Evolutionary conservation across 768 basidiomycete species (phyloP), one percentile per base, ranked within the genome.

Genomic region (Lentinus tigrinus): DNA sequence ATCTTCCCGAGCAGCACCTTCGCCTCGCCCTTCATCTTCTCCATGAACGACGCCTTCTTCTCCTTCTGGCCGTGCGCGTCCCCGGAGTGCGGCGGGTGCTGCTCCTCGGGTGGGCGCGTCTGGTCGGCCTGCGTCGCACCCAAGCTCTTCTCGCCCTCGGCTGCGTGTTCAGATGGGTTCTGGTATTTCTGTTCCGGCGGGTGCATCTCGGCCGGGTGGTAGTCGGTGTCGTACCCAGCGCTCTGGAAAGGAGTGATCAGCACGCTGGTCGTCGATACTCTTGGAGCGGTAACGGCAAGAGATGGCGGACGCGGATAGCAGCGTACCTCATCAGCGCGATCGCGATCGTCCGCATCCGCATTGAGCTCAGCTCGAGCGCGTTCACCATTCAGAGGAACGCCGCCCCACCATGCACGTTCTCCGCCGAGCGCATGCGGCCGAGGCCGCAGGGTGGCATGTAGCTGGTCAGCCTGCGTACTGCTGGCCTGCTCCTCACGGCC

Each of bases 11-110:
- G 57, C 40, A 70, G 52, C 46, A 65, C 59, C 65, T 66, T 67
- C 57, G 69, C 69, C 62, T 70, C 69, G 49, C 67, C 69, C 64
- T 66, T 66, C 69, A 70, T 67, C 61, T 69, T 70, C 49, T 66
- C 66, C 65, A 70, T 65, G 64, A 70, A 70, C 19, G 65, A 56
- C 6, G 60, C 64, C 64, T 68, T 69, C 54, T 63, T 60, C 55
- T 57, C 48, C 62, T 65, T 56, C 54, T 64, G 60, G 19, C 40
- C 34, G 17, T 34, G 38, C 39, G 40, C 43, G 27, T 21, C 58
- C 28, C 37, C 38, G 44, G 56, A 42, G 40, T 51, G 47, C 16
- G 42, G 40, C 31, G 43, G 61, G 14, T 46, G 46, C 43, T 40
- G 21, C 23, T 56, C 56, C 42, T 60, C 31, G 17, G 58, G 21